These are phyloP conservation scores for Suillus fuscotomentosus DNA, from an alignment of 768 basidiomycete genomes.

Conservation along the genomic window DNA sequence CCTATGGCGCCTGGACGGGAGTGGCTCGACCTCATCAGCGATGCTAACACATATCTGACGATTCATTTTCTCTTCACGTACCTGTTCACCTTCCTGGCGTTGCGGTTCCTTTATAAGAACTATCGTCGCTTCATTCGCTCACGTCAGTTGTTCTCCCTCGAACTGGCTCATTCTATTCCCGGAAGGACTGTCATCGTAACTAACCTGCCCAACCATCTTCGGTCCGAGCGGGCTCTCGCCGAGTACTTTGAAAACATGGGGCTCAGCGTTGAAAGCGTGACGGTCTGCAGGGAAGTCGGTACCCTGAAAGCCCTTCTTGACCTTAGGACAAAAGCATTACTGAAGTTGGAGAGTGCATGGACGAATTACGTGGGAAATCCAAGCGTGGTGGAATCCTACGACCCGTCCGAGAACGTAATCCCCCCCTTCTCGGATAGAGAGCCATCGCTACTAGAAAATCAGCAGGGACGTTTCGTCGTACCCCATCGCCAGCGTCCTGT, in stretches of 20 bases:
- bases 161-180: constrained; percentile 92
- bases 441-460: constrained; percentile 50
- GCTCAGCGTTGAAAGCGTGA: constrained; percentile 89
- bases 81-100: constrained; percentile 83
- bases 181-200: constrained; percentile 91
- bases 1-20: constrained; percentile 40
- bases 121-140: constrained; percentile 87
- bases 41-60: constrained; percentile 86
- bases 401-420: constrained; percentile 59
- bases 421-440: constrained; percentile 50
- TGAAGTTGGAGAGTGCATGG: constrained; percentile 84
- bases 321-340: constrained; percentile 73
- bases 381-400: constrained; percentile 78
- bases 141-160: constrained; percentile 90
- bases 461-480: constrained; percentile 59
- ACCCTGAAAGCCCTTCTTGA: constrained; percentile 72
- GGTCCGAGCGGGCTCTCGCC: constrained; percentile 80
- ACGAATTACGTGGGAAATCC: constrained; percentile 93
- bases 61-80: constrained; percentile 93
- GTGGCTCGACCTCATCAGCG: constrained; percentile 88
- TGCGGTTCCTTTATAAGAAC: constrained; percentile 86
- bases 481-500: constrained; percentile 79
- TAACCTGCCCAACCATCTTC: constrained; percentile 79
- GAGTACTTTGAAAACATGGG: constrained; percentile 93
- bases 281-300: constrained; percentile 80